phyloP scores from a whole-genome alignment of 441 rosid species.

The Brassica balearica region DNA sequence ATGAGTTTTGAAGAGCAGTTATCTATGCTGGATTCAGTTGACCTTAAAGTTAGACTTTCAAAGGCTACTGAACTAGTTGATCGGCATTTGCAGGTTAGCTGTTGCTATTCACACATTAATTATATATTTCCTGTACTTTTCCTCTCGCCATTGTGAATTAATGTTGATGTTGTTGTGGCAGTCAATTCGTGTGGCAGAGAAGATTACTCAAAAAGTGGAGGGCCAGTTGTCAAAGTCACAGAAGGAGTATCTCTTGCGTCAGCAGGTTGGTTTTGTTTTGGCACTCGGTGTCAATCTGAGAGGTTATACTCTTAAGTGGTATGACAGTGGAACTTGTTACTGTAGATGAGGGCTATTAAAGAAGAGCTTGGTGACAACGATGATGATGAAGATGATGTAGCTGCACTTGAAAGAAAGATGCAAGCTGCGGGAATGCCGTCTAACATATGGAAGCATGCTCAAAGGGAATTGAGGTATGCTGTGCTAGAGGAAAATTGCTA shows the following conservation, averaged over 20 bases:
- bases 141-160: constrained; percentile 41
- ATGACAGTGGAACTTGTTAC: constrained; percentile 26
- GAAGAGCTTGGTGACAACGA: constrained; percentile 99
- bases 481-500: constrained; percentile 11
- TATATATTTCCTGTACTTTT: constrained; percentile 12
- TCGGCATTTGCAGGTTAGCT: constrained; percentile 90
- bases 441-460: constrained; percentile 97
- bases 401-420: constrained; percentile 94
- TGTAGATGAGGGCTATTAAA: constrained; percentile 97
- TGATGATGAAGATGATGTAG: constrained; percentile 98
- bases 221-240: constrained; percentile 99
- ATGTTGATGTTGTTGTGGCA: constrained; percentile 54
- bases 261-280: constrained; percentile 73
- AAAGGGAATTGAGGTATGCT: constrained; percentile 89
- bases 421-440: constrained; percentile 95
- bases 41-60: constrained; percentile 87
- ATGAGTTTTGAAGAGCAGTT: constrained; percentile 98
- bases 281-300: constrained; percentile 10
- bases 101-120: constrained; percentile 31
- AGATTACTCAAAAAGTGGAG: constrained; percentile 97
- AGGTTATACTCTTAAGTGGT: constrained; percentile 23
- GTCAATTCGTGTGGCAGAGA: constrained; percentile 99
- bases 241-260: constrained; percentile 98
- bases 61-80: constrained; percentile 98
- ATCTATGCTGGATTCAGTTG: constrained; percentile 94